phyloP scores from a whole-genome alignment of 306 rosid genomes.

The Ormosia emarginata region DNA sequence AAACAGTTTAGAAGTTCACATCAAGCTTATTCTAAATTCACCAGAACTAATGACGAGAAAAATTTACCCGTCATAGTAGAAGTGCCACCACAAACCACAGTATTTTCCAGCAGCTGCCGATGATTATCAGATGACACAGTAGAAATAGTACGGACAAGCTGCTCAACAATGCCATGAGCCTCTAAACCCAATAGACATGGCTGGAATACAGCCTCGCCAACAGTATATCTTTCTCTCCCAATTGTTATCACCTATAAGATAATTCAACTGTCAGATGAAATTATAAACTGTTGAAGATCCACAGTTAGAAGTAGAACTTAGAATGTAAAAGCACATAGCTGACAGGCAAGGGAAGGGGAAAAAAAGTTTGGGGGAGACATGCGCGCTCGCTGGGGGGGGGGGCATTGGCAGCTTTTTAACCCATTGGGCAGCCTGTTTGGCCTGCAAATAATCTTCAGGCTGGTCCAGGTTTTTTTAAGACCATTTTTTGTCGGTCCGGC shows the following conservation, averaged over 20 bases:
- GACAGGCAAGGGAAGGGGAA: neutral
- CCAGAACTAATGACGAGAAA: neutral
- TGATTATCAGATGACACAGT: constrained; percentile 89
- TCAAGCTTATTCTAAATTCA: neutral
- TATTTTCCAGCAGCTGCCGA: constrained; percentile 81
- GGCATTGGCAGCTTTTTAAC: neutral
- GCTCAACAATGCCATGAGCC: constrained; percentile 93
- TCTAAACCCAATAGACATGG: constrained; percentile 85
- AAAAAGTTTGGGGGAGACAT: neutral
- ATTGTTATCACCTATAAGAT: constrained; percentile 70
- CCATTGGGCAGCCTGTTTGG: neutral
- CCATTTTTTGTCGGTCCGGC: neutral
- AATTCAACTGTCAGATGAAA: constrained; percentile 13
- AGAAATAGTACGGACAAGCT: constrained; percentile 88
- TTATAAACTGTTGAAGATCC: neutral
- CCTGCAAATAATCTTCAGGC: neutral
- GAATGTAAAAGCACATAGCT: neutral
- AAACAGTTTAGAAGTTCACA: neutral
- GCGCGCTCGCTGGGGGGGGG: neutral
- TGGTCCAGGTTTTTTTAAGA: neutral
- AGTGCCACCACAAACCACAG: constrained; percentile 88
- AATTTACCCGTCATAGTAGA: constrained; percentile 71
- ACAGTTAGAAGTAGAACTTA: neutral
- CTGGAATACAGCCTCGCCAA: constrained; percentile 93
- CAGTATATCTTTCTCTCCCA: constrained; percentile 81